Evolutionary conservation across 306 rosid genomes (phyloP).

Genomic region (Parietaria judaica): DNA sequence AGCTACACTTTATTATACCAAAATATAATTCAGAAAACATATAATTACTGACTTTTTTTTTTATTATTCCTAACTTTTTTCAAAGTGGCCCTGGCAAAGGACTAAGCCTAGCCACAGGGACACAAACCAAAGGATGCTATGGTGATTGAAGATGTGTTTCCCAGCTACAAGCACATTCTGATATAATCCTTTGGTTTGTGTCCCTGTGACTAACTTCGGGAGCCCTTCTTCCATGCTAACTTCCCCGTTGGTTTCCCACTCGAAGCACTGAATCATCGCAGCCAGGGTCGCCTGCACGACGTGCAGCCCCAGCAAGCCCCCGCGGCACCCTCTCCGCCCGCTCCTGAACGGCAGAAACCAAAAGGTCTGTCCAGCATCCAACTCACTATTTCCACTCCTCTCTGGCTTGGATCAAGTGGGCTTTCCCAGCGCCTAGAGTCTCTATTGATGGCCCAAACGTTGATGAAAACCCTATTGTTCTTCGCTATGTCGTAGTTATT

Average conservation of each 20-base stretch:
- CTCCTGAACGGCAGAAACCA: constrained; percentile 59
- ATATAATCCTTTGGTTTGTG: no score
- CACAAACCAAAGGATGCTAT: constrained; percentile 34
- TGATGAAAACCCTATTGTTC: constrained; percentile 49
- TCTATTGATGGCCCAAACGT: constrained; percentile 66
- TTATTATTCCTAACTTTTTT: no score
- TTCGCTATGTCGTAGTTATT: constrained; percentile 53
- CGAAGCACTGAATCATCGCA: constrained; percentile 67
- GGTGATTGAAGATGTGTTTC: constrained; percentile 16
- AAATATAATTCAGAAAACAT: no score
- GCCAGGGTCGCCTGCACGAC: constrained; percentile 49
- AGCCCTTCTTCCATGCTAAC: background rate
- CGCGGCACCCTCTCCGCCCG: constrained; percentile 85
- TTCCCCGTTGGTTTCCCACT: constrained; percentile 36
- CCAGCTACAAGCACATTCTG: constrained; percentile 54
- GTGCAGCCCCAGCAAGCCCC: constrained; percentile 49
- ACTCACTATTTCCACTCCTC: constrained; percentile 17
- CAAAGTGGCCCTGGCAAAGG: constrained; percentile 26
- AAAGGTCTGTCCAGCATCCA: constrained; percentile 42
- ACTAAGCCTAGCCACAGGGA: constrained; percentile 32
- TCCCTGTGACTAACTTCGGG: no score
- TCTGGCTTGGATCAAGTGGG: constrained; percentile 68
- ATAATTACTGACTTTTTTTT: no score
- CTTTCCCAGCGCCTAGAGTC: constrained; percentile 62
- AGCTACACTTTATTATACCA: no score